Base-by-base conservation (phyloP, 2,329 filamentous ascomycete species). In the Colletotrichum caudatum region DNA sequence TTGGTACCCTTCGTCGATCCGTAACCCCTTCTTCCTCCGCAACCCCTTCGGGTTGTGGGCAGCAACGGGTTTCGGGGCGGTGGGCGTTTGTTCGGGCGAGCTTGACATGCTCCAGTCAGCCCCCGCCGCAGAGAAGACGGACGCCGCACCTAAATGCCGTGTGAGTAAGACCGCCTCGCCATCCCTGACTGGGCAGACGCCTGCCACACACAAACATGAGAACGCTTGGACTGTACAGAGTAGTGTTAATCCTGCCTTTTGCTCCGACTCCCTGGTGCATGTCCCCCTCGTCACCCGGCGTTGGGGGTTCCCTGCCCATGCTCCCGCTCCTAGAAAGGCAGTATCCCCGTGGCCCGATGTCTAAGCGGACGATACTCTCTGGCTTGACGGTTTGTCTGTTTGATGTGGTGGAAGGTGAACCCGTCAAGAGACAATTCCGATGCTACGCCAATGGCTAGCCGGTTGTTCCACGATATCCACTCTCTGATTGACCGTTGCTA, bases 61-160 rank as follows among this genome's bases (percentile, higher is more conserved):
- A 71, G 65, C 50, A 26, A 23, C 64, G 35, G 68, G 8, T 39
- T 46, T 35, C 33, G 46, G 35, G 35, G 53, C 61, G 33, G 66
- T n/a, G 53, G 66, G 26, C 39, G 11, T 64, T 26, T 56, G 12
- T 41, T 56, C 53, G n/a, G n/a, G 23, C 18, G 33, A 23, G 26
- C 20, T 26, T 9, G 29, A n/a, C 3, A 20, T 44, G 16, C 33
- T 57, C 54, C 54, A 39, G 64, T 62, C 46, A 51, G 18, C 23
- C 18, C 14, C 12, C 16, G 20, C 12, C 16, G 26, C 57, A 23
- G 29, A 41, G 26, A 60, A 48, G 54, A 56, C 53, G 54, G 54
- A 56, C 53, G 54, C 59, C 59, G 69, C 57, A 26, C 29, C 64
- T 48, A 46, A 69, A 59, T 71, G 65, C 59, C 65, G 68, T 39